phyloP scores from a whole-genome alignment of 768 basidiomycete species.

The Naganishia friedmannii region DNA sequence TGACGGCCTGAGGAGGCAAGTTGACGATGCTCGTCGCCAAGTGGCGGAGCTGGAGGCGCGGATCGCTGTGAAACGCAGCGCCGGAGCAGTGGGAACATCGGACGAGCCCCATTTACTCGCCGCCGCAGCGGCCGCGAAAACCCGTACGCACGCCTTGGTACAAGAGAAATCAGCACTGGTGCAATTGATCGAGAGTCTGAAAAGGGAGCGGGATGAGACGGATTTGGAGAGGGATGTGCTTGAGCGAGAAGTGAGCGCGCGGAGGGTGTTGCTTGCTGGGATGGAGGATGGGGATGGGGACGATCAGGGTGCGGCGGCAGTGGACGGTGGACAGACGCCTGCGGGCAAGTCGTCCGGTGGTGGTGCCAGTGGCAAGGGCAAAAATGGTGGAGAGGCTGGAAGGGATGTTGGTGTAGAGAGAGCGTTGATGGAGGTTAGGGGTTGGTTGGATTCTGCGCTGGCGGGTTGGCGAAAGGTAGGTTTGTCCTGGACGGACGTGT shows the following conservation, averaged over 20 bases:
- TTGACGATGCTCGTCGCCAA: conserved; percentile 10
- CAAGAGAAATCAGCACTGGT: conserved; percentile 30
- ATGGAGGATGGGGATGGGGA: conserved; percentile 8
- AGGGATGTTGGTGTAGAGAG: conserved; percentile 36
- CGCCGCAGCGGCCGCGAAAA: not conserved
- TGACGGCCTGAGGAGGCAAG: not conserved
- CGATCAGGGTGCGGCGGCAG: conserved; percentile 5
- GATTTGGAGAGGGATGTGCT: conserved; percentile 30
- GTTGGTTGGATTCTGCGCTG: conserved; percentile 46
- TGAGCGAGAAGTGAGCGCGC: conserved; percentile 26
- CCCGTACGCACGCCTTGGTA: not conserved
- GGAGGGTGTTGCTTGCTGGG: conserved; percentile 20
- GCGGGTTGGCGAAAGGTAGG: conserved; percentile 40
- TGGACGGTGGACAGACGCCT: conserved; percentile 4
- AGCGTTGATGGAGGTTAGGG: conserved; percentile 43
- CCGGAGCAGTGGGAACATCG: not conserved
- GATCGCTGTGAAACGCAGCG: conserved; percentile 21
- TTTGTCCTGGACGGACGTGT: not conserved
- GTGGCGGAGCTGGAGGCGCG: conserved; percentile 25
- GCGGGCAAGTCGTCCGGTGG: conserved; percentile 7
- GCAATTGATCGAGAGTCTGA: conserved; percentile 34
- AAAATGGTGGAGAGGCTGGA: conserved; percentile 1
- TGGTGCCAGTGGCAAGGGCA: conserved; percentile 9
- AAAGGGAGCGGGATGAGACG: conserved; percentile 35
- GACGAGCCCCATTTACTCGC: not conserved